phyloP scores from a whole-genome alignment of 1,284 basidiomycete genomes.

The Ustilago tritici region DNA sequence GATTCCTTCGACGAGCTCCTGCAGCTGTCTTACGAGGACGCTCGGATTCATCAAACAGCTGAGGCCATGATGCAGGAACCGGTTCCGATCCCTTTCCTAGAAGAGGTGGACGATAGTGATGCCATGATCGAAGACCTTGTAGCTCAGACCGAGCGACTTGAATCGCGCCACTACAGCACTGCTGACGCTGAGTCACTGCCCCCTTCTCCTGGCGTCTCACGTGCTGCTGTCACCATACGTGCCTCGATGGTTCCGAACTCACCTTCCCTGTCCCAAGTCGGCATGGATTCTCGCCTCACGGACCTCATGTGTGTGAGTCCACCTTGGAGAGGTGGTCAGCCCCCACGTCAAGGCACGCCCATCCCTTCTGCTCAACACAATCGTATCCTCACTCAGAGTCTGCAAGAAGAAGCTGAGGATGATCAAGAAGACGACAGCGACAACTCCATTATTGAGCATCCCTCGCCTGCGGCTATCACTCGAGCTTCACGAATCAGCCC shows the following conservation, averaged over 20 bases:
- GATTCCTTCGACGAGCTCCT: slow-evolving; percentile 49
- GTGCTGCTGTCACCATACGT: slow-evolving; percentile 23
- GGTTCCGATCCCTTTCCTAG: not conserved
- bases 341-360: slow-evolving; percentile 31
- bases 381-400: slow-evolving; percentile 20
- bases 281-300: slow-evolving; percentile 50
- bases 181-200: slow-evolving; percentile 6
- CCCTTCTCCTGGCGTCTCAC: slow-evolving; percentile 38
- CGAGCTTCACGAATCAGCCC: slow-evolving; percentile 10
- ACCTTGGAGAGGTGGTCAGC: slow-evolving; percentile 30
- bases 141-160: slow-evolving; percentile 10
- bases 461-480: slow-evolving; percentile 18
- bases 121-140: slow-evolving; percentile 33
- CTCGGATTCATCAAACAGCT: not conserved
- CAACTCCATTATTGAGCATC: slow-evolving; percentile 9
- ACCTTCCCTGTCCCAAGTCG: slow-evolving; percentile 45
- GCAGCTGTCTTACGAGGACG: slow-evolving; percentile 34
- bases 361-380: slow-evolving; percentile 34
- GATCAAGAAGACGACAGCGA: slow-evolving; percentile 18
- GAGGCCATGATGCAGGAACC: not conserved
- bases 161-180: not conserved
- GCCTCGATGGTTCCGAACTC: slow-evolving; percentile 17
- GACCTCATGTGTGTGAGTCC: slow-evolving; percentile 49
- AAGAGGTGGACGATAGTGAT: slow-evolving; percentile 29
- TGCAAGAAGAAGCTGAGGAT: slow-evolving; percentile 7